Conservation (phyloP, 345 rosid species). For the Eucalyptus curtisii region DNA sequence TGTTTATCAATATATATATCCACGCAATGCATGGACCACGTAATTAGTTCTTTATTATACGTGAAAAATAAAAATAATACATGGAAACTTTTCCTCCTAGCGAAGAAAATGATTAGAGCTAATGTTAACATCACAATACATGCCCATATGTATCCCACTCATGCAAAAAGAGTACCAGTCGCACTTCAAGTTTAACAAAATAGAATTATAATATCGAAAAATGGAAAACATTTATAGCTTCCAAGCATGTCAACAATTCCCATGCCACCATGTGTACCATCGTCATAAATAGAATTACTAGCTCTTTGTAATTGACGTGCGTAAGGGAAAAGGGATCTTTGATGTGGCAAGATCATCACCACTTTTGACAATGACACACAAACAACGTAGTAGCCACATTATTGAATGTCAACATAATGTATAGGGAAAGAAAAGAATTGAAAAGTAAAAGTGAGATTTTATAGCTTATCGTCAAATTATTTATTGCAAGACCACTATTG, state of each 20-base stretch:
- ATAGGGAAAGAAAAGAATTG: neutral
- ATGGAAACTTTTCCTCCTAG: neutral
- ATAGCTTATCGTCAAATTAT: neutral
- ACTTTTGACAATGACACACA: neutral
- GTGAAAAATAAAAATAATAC: neutral
- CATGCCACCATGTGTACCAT: neutral
- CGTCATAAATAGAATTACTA: neutral
- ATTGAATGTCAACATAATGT: neutral
- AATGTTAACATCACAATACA: neutral
- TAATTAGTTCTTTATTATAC: neutral
- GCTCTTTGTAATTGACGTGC: neutral
- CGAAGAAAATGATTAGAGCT: neutral
- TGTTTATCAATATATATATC: neutral
- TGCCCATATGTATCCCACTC: neutral
- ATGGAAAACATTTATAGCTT: neutral
- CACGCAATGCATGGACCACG: fast-evolving
- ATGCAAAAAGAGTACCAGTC: neutral
- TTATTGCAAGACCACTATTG: neutral
- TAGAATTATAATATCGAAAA: neutral
- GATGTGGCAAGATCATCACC: neutral
- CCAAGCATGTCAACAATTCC: neutral
- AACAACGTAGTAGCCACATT: neutral
- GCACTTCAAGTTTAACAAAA: neutral
- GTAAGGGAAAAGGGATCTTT: neutral
- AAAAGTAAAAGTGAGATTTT: neutral